Evolutionary conservation across 192 early-diverging fungal species (phyloP).

Genomic region (Chytriomyces hyalinus): DNA sequence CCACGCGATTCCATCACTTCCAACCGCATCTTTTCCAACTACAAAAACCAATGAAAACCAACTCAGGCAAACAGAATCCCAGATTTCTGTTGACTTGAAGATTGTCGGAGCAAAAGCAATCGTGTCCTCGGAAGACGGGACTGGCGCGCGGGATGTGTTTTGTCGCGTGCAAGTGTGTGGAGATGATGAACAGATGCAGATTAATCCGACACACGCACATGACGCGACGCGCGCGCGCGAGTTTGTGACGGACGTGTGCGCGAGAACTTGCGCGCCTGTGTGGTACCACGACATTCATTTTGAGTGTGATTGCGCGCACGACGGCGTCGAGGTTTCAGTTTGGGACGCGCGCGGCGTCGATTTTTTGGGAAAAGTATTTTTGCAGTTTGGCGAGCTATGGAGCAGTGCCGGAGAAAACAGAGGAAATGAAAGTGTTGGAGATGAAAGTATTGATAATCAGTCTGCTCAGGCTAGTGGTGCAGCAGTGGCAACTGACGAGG

Average conservation of each 20-base stretch:
- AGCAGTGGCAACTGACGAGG: neutral
- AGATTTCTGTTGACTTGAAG: neutral
- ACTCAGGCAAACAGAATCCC: no score
- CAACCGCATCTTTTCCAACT: no score
- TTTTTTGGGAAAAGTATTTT: neutral
- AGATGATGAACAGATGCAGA: neutral
- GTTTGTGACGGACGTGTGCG: neutral
- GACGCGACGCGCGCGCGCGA: neutral
- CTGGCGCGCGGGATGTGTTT: neutral
- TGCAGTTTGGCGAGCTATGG: neutral
- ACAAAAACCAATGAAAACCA: no score
- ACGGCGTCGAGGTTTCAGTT: neutral
- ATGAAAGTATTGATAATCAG: no score
- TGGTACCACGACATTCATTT: neutral
- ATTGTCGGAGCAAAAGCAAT: neutral
- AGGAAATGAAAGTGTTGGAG: no score
- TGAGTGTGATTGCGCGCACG: neutral
- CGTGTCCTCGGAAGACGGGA: neutral
- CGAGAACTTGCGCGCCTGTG: neutral
- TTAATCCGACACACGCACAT: neutral
- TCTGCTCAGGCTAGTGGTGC: neutral
- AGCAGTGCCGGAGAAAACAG: no score
- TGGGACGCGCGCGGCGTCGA: neutral
- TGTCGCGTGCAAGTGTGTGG: neutral
- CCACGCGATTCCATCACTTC: no score